Percentiles rank a stretch among this genome's conserved stretches.
Evolutionary conservation across 208 protist species (phyloP).

Genomic region (Crithidia brevicula): DNA sequence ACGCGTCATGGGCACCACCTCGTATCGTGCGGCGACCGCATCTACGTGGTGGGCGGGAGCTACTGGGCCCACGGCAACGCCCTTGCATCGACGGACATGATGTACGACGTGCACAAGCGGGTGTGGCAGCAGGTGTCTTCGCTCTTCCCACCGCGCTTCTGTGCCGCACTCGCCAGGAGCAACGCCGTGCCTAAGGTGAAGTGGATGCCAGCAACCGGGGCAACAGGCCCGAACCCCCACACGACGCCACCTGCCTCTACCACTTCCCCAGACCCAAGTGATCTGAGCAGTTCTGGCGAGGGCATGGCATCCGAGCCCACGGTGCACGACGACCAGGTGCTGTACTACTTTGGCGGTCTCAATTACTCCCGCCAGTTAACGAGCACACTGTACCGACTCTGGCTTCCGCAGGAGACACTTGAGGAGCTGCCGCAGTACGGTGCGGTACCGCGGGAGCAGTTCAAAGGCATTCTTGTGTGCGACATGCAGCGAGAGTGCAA

Average conservation of each 20-base stretch:
- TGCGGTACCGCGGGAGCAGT: slow-evolving; percentile 47
- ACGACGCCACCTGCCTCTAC: no score
- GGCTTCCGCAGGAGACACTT: slow-evolving; percentile 39
- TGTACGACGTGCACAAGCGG: slow-evolving; percentile 33
- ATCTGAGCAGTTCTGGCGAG: no score
- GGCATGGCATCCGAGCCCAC: background rate
- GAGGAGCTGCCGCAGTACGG: slow-evolving; percentile 58
- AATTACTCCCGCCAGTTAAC: slow-evolving; percentile 43
- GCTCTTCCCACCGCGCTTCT: slow-evolving; percentile 51
- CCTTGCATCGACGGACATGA: slow-evolving; percentile 46
- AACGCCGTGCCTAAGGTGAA: slow-evolving; percentile 9
- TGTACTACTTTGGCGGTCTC: slow-evolving; percentile 61
- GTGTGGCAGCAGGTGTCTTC: slow-evolving; percentile 44
- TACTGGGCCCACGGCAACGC: slow-evolving; percentile 66
- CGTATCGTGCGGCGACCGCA: slow-evolving; percentile 36
- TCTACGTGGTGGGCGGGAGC: slow-evolving; percentile 61
- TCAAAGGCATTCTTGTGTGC: slow-evolving; percentile 51
- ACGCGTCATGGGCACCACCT: slow-evolving; percentile 66
- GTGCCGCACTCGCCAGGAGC: slow-evolving; percentile 44
- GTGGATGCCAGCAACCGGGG: background rate
- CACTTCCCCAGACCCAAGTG: no score
- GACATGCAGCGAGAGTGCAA: slow-evolving; percentile 45
- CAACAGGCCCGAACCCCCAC: no score
- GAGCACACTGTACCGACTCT: slow-evolving; percentile 45
- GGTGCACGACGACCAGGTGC: slow-evolving; percentile 12